phyloP scores from a whole-genome alignment of 2,329 filamentous ascomycete species.

The Xylariomycetidae sp. region DNA sequence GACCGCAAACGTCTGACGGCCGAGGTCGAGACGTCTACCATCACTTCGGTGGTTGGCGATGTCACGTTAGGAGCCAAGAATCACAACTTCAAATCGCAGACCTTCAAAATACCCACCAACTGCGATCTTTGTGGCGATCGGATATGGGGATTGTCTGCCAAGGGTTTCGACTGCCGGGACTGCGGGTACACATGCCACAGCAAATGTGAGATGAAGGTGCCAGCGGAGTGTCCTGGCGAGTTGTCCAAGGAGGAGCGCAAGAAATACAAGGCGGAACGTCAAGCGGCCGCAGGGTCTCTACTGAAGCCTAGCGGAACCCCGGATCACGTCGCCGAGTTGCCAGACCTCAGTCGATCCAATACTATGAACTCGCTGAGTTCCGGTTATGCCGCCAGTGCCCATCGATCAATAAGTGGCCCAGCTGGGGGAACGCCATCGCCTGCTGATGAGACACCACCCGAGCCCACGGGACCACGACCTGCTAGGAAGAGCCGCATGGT shows the following conservation, averaged over 20 bases:
- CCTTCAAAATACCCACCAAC: slow-evolving; percentile 98
- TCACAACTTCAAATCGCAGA: slow-evolving; percentile 98
- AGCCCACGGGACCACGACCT: slow-evolving; percentile 39
- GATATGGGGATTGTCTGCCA: slow-evolving; percentile 94
- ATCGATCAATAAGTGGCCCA: slow-evolving; percentile 65
- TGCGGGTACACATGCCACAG: slow-evolving; percentile 98
- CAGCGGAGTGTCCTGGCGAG: slow-evolving; percentile 90
- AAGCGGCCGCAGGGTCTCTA: slow-evolving; percentile 65
- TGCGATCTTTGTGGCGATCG: slow-evolving; percentile 95
- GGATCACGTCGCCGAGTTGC: slow-evolving; percentile 54
- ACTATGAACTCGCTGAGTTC: slow-evolving; percentile 90
- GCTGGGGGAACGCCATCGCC: slow-evolving; percentile 51
- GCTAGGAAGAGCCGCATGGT: slow-evolving; percentile 67
- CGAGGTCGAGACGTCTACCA: slow-evolving; percentile 88
- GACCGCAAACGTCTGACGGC: slow-evolving; percentile 80
- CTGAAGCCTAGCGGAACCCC: slow-evolving; percentile 41
- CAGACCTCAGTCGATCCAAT: slow-evolving; percentile 68
- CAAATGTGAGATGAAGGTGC: slow-evolving; percentile 99
- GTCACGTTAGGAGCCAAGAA: slow-evolving; percentile 87
- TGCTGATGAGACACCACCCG: slow-evolving; percentile 42
- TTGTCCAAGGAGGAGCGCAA: slow-evolving; percentile 92
- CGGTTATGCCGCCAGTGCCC: slow-evolving; percentile 74
- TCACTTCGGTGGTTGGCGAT: slow-evolving; percentile 86
- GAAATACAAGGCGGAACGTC: slow-evolving; percentile 80
- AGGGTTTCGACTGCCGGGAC: slow-evolving; percentile 92